Evolutionary conservation across 2,329 filamentous ascomycete species (phyloP).

Genomic region (Didymella pinodella): DNA sequence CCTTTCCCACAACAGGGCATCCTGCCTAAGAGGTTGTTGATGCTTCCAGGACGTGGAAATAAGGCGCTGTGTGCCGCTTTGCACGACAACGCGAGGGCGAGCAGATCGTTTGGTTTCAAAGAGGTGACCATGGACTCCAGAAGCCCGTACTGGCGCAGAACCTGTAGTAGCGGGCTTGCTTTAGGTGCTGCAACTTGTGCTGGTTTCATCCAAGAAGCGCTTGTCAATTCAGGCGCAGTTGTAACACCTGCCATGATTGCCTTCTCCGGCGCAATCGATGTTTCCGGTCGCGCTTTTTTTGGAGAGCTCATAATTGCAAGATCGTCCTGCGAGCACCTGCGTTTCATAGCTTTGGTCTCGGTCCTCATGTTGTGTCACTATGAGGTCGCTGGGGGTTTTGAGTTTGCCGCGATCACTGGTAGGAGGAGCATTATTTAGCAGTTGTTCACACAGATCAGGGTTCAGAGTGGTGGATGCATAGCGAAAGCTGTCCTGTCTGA

Average conservation of each 20-base stretch:
- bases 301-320: slow-evolving; percentile 10
- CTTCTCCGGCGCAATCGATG: background rate
- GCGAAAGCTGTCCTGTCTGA: background rate
- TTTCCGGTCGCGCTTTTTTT: slow-evolving; percentile 12
- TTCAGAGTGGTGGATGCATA: background rate
- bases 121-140: slow-evolving; percentile 35
- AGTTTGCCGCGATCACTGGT: background rate
- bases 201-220: background rate
- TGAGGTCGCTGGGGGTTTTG: background rate
- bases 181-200: background rate
- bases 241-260: background rate
- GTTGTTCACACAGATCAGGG: background rate
- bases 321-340: slow-evolving; percentile 29
- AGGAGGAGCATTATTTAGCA: slow-evolving; percentile 8
- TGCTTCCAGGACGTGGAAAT: slow-evolving; percentile 34
- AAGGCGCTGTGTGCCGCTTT: slow-evolving; percentile 36
- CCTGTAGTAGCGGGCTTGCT: slow-evolving; percentile 28
- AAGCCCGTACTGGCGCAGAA: slow-evolving; percentile 42
- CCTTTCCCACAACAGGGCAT: slow-evolving; percentile 41
- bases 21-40: slow-evolving; percentile 37
- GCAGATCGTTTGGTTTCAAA: slow-evolving; percentile 39
- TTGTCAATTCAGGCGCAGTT: background rate
- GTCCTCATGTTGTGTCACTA: slow-evolving; percentile 3
- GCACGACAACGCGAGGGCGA: slow-evolving; percentile 41
- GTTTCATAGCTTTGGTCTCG: slow-evolving; percentile 27